phyloP scores from a whole-genome alignment of 768 basidiomycete species.

The Lentinus tigrinus region DNA sequence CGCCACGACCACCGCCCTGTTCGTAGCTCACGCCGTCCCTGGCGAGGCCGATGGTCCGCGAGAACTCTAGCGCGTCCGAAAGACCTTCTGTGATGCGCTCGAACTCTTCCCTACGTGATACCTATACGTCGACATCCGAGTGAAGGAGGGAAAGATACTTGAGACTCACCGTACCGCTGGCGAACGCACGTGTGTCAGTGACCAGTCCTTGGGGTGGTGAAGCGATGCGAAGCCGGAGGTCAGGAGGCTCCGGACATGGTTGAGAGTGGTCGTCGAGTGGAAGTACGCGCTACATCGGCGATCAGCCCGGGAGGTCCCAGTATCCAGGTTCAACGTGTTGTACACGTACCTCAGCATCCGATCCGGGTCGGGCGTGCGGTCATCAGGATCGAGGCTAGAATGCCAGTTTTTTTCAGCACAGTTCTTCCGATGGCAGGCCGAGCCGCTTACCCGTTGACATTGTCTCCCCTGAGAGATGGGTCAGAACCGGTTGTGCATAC shows the following conservation, averaged over 20 bases:
- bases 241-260: conserved; percentile 86
- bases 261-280: conserved; percentile 90
- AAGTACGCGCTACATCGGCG: conserved; percentile 77
- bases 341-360: conserved; percentile 78
- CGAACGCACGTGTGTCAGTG: conserved; percentile 87
- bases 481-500: not conserved
- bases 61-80: conserved; percentile 91
- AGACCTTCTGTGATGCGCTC: conserved; percentile 81
- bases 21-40: conserved; percentile 58
- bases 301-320: not conserved
- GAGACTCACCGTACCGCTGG: conserved; percentile 61
- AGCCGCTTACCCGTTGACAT: conserved; percentile 80
- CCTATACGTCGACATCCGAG: no score
- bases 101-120: conserved; percentile 65
- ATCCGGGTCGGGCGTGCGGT: conserved; percentile 88
- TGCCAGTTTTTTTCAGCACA: not conserved
- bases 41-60: conserved; percentile 78
- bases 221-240: conserved; percentile 93
- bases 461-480: conserved; percentile 72
- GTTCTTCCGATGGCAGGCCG: not conserved
- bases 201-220: conserved; percentile 90
- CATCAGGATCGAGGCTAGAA: conserved; percentile 63
- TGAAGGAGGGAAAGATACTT: no score
- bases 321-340: no score
- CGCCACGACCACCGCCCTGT: conserved; percentile 65